Base-by-base conservation (phyloP, 257 asterid species). In the Nyctanthes arbortristis region DNA sequence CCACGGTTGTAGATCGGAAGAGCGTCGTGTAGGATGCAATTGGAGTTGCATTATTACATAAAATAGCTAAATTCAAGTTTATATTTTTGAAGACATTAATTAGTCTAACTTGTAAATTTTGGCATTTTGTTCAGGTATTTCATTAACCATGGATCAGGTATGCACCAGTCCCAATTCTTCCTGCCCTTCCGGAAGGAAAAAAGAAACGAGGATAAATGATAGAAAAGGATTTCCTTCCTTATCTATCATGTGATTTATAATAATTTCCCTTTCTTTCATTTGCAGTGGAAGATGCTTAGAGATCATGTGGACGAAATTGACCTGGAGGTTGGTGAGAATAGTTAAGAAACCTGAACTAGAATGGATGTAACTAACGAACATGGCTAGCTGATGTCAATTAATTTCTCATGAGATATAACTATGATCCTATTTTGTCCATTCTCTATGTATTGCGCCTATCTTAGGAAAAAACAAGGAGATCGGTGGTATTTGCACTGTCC, bases 261-360 rank as follows among this genome's bases (percentile, higher is more conserved):
- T 31, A 56, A 24, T 4, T 3, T 39, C 10, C 32, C 14, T 60
- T 29, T 76, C 54, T 58, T 35, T 34, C 78, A 67, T 69, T 61
- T 71, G 78, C 88, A 91, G 96, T 89, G 97, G 97, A 84, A 84
- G 64, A 73, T 89, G 16, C 88, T 91, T 14, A 76, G 85, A 52
- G 90, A 89, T n/a, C 91, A 89, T 22, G 89, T 72, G 63, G 95
- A 84, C 76, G 92, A 89, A 81, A 89, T 91, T 43, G 92, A 89
- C 72, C 63, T 80, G 72, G 95, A 82, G 73, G 75, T 91, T 35
- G 79, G 80, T 4, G 82, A 62, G 84, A 80, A 67, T 49, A 13
- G 2, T 1, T 32, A 30, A 18, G 52, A 67, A 30, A 40, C 31
- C 56, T 55, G 40, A 29, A 69, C 55, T 49, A 69, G 49, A 75